Evolutionary conservation across 1,139 yeast genomes (phyloP), one percentile per base, ranked within the genome.

Genomic region (Saccharomyces hybrid): DNA sequence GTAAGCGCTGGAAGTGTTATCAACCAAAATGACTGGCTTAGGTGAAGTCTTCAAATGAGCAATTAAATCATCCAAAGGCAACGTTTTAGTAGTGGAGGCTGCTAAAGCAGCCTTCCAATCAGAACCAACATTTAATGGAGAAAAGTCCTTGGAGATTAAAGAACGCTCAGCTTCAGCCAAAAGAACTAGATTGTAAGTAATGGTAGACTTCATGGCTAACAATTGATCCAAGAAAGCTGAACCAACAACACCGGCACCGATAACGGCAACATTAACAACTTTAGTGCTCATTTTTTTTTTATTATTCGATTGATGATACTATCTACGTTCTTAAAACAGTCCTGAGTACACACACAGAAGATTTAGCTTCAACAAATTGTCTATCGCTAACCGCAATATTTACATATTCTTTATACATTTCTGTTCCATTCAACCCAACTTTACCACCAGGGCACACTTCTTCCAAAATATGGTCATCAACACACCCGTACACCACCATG

Each of bases 171-270:
- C 78, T 64, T 88, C 84, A 52, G 97, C 90, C 58, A 93, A 79
- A 62, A 88, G 79, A 50, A 93, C 83, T 38, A 93, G 87, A 63
- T 89, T 86, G 77, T 84, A 89, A 48, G 76, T 74, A 62, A 86
- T 78, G 47, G 75, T 65, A 26, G 72, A 68, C 34, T 81, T 68
- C 56, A 75, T 60, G 49, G 65, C 60, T 60, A 79, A 76, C 62
- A 91, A 78, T 74, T 86, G 95, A 66, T 82, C 81, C 72, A 93
- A 77, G 74, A 89, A 89, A 53, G 97, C 90, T 41, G 95, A 80
- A 56, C 99, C 99, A 58, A 93, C 98, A 53, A 90, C 93, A 63
- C 98, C 98, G 51, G 97, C 84, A 56, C 71, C 71, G 60, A 80
- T 78, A 54, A 81, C 77, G 54, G 84, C 85, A 57, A 81, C 77